phyloP scores from a whole-genome alignment of 371 early-diverging fungal species.

The Apophysomyces trapeziformis region DNA sequence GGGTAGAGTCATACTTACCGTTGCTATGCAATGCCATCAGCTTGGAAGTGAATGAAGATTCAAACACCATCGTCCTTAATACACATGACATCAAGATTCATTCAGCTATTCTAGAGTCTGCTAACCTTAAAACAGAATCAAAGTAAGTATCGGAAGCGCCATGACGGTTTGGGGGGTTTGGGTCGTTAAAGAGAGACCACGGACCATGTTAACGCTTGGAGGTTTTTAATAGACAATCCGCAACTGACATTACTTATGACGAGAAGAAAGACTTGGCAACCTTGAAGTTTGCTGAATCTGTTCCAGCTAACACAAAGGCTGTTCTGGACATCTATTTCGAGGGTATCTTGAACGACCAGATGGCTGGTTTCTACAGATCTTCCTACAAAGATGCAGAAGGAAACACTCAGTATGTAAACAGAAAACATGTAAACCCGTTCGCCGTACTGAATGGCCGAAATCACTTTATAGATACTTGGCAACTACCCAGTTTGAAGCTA shows the following conservation, averaged over 20 bases:
- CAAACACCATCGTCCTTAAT: slow-evolving; percentile 68
- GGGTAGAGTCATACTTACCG: not conserved
- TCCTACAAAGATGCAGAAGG: slow-evolving; percentile 78
- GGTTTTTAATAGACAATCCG: slow-evolving; percentile 56
- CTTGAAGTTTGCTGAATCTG: slow-evolving; percentile 67
- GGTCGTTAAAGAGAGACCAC: not conserved
- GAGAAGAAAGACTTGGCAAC: slow-evolving; percentile 73
- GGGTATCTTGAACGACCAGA: slow-evolving; percentile 82
- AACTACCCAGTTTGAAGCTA: slow-evolving; percentile 94
- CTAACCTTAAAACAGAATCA: slow-evolving; percentile 60
- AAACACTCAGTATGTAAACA: slow-evolving; percentile 53
- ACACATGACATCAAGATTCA: slow-evolving; percentile 59
- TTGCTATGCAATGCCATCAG: slow-evolving; percentile 16
- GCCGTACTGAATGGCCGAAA: not conserved
- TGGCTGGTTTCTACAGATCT: slow-evolving; percentile 91
- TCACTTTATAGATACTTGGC: slow-evolving; percentile 58
- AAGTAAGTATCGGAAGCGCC: slow-evolving; percentile 38
- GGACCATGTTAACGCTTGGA: not conserved
- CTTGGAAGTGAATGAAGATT: slow-evolving; percentile 62
- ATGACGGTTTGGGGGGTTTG: not conserved
- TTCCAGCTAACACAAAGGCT: slow-evolving; percentile 73
- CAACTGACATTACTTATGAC: slow-evolving; percentile 68
- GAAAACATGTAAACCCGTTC: not conserved
- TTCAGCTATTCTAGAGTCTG: slow-evolving; percentile 52
- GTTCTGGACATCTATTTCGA: slow-evolving; percentile 70